Evolutionary conservation across 75 land plant species (phyloP).

Genomic region (Cupressus sempervirens): DNA sequence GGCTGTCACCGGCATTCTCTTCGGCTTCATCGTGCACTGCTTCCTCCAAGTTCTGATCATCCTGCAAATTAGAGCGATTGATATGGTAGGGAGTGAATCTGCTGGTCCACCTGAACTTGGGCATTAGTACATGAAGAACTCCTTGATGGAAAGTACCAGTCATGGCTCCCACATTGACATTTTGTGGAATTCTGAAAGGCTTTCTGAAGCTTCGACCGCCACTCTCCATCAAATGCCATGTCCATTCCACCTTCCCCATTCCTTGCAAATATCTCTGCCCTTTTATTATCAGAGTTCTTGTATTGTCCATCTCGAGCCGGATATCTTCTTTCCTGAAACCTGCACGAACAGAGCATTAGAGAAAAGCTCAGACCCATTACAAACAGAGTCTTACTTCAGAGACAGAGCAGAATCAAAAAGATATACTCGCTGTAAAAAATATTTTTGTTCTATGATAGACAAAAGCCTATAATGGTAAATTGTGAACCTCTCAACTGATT

Average conservation of each 20-base stretch:
- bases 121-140: conserved; percentile 3
- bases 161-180: background rate
- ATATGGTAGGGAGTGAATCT: conserved; percentile 7
- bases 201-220: conserved; percentile 2
- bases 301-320: background rate
- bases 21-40: background rate
- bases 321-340: conserved; percentile 7
- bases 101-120: conserved; percentile 6
- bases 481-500: too few relatives aligned
- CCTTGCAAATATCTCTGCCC: background rate
- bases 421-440: too few relatives aligned
- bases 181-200: conserved; percentile 6
- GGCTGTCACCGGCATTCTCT: background rate
- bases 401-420: too few relatives aligned
- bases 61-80: background rate
- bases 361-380: too few relatives aligned
- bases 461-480: too few relatives aligned
- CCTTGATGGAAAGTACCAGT: conserved; percentile 3
- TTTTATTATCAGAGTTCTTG: background rate
- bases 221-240: conserved; percentile 6
- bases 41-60: background rate
- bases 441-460: too few relatives aligned
- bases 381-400: too few relatives aligned
- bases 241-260: conserved; percentile 10
- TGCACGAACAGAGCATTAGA: background rate